These are phyloP conservation scores for Gnomoniopsis smithogilvyi DNA, from an alignment of 2,329 filamentous ascomycete species.

Conservation along the genomic window DNA sequence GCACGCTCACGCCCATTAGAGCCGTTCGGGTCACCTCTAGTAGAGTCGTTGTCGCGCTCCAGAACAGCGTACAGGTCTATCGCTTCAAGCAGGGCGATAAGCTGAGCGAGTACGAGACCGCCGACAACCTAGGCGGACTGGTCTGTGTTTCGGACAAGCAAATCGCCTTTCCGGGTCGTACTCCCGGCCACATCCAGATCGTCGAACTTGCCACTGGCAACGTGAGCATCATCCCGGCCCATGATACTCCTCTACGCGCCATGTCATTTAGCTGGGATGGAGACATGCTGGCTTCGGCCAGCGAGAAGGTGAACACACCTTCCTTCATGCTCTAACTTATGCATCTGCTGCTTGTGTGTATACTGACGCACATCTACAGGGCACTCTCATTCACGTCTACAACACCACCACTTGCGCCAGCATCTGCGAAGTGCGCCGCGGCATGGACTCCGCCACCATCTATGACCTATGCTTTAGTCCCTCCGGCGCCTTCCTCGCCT, in stretches of 20 bases:
- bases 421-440: conserved; percentile 80
- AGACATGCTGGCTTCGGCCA: conserved; percentile 81
- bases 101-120: conserved; percentile 76
- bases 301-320: conserved; percentile 59
- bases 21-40: conserved; percentile 74
- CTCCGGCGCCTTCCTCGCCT: conserved; percentile 74
- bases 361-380: conserved; percentile 39
- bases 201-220: conserved; percentile 75
- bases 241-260: conserved; percentile 74
- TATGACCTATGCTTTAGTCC: conserved; percentile 88
- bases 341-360: no score
- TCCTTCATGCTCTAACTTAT: not conserved
- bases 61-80: conserved; percentile 80
- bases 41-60: conserved; percentile 75
- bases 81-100: conserved; percentile 53
- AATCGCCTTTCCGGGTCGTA: conserved; percentile 84
- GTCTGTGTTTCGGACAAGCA: conserved; percentile 72
- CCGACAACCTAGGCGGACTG: conserved; percentile 77
- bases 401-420: conserved; percentile 76
- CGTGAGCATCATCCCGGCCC: conserved; percentile 91
- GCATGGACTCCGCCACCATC: conserved; percentile 82
- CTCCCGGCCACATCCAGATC: conserved; percentile 82
- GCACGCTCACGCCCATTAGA: conserved; percentile 75
- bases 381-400: conserved; percentile 86
- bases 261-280: conserved; percentile 78